Evolutionary conservation across 495 filamentous ascomycete species (phyloP).

Genomic region (Acidiella bohemica): DNA sequence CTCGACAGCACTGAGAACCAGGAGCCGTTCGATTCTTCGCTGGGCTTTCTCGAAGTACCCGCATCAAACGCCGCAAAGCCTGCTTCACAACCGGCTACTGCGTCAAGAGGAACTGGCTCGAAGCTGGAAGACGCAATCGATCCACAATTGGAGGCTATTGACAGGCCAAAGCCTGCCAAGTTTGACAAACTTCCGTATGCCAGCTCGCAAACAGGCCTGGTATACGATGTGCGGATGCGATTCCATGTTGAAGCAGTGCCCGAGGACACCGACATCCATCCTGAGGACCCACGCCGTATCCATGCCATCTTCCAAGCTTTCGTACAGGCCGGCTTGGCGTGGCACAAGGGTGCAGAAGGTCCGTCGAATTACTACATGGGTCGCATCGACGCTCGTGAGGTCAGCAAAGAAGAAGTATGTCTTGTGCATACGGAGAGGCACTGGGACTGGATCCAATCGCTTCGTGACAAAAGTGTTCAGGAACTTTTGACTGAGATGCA

Average conservation of each 20-base stretch:
- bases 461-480: constrained; percentile 43
- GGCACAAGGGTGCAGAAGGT: constrained; percentile 11
- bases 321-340: constrained; percentile 53
- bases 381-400: constrained; percentile 61
- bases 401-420: constrained; percentile 61
- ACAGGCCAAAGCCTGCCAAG: constrained; percentile 14
- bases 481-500: constrained; percentile 52
- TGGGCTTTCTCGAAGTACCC: too few species aligned
- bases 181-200: constrained; percentile 24
- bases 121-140: too few species aligned
- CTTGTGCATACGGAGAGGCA: constrained; percentile 63
- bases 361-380: constrained; percentile 49
- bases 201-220: constrained; percentile 47
- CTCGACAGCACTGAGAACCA: too few species aligned
- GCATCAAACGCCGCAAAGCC: too few species aligned
- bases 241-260: constrained; percentile 61
- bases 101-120: too few species aligned
- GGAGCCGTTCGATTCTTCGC: too few species aligned
- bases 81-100: too few species aligned
- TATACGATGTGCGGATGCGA: constrained; percentile 86
- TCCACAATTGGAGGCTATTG: too few species aligned
- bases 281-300: constrained; percentile 85
- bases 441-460: constrained; percentile 58
- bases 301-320: constrained; percentile 79
- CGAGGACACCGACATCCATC: constrained; percentile 57